phyloP scores from a whole-genome alignment of 495 filamentous ascomycete genomes.

The Jackrogersella multiformis region DNA sequence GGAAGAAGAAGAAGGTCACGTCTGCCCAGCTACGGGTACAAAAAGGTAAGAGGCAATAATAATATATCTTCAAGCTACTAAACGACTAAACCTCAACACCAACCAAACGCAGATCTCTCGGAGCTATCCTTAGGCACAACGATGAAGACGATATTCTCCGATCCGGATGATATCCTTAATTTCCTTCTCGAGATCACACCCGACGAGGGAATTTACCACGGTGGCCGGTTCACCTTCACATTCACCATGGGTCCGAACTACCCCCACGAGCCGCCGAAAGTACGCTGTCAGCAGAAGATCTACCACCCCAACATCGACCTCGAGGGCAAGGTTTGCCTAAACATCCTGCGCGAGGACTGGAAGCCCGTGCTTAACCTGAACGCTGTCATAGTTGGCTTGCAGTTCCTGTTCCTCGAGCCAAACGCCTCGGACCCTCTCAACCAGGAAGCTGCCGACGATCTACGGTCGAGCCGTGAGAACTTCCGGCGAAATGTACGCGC shows the following conservation, averaged over 20 bases:
- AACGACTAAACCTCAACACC: neutral
- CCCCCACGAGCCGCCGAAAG: constrained; percentile 97
- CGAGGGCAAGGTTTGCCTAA: constrained; percentile 97
- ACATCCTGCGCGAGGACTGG: constrained; percentile 98
- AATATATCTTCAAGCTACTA: neutral
- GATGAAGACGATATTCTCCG: constrained; percentile 92
- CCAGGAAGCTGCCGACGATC: constrained; percentile 95
- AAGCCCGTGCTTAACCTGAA: constrained; percentile 97
- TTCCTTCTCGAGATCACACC: constrained; percentile 93
- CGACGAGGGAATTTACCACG: constrained; percentile 98
- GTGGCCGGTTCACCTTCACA: constrained; percentile 85
- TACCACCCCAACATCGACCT: constrained; percentile 99
- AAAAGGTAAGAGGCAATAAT: constrained; percentile 71
- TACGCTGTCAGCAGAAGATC: constrained; percentile 97
- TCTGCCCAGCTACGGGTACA: constrained; percentile 95
- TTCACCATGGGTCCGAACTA: constrained; percentile 95
- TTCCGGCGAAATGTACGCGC: constrained; percentile 91
- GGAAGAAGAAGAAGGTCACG: constrained; percentile 98
- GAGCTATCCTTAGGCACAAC: constrained; percentile 90
- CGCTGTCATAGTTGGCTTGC: constrained; percentile 94
- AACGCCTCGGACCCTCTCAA: constrained; percentile 97
- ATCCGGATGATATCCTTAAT: constrained; percentile 96
- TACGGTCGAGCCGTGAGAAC: constrained; percentile 79
- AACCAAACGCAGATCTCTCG: constrained; percentile 72
- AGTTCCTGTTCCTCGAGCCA: constrained; percentile 98